Evolutionary conservation across 306 rosid species (phyloP), one percentile per base, ranked within the genome.

Genomic region (Potentilla sterilis): DNA sequence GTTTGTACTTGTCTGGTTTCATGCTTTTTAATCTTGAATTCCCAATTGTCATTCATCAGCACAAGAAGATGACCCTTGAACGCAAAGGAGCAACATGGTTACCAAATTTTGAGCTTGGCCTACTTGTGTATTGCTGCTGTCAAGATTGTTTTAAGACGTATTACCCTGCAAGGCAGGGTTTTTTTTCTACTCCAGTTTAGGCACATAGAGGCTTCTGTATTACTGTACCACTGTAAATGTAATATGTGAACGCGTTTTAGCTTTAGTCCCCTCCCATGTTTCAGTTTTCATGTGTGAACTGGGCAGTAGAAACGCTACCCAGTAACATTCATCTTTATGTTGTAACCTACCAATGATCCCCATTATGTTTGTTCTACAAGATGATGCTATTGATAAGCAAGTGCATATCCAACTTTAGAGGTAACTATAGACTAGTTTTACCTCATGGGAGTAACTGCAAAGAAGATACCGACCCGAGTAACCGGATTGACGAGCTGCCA

Each of bases 21-120:
- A 51, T 5, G 0, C 9, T 55, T 52, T 58, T 52, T 66, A 15
- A 35, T 19, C 65, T 62, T 42, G 28, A 28, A 28, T 28, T 28
- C 1, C 1, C 63, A 6, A 24, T 66, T 83, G 49, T 49, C 38
- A 57, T 47, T 78, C 78, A 77, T 67, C 96, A 92, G 99, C 96
- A n/a, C 99, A 90, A 92, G 99, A 95, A 84, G 99, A 96, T 9
- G 97, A 89, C 44, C 97, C 96, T 61, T 96, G 79, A 86, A 67
- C 69, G 47, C 46, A 48, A 7, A 7, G 7, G 73, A 64, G 74
- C 61, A 70, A 49, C 67, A 66, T 74, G 15, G 40, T 43, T 51
- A 67, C 70, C 34, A 41, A 75, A 82, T 65, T 75, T 48, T 78
- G 70, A 42, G 79, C 79, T 62, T 73, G 72, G 43, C 70, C 55